Base-by-base conservation (phyloP, 2,329 filamentous ascomycete species). In the Pseudogymnoascus sp. region DNA sequence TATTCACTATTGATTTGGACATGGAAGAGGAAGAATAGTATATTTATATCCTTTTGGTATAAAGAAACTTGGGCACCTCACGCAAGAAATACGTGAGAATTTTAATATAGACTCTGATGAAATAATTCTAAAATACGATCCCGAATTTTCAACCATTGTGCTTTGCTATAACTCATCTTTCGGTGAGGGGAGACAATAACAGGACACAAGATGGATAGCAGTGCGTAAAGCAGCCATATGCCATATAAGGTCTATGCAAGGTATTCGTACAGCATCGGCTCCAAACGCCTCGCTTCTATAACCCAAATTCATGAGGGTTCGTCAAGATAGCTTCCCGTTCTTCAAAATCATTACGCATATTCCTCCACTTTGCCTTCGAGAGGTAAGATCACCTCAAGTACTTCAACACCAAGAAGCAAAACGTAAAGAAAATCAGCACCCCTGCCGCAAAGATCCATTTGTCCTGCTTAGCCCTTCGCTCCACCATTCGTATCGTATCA, bases 381-480 rank as follows among this genome's bases (percentile, higher is more conserved):
- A 14, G 49, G 16, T 14, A 12, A 1, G 1, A 28, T 52, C 30
- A 93, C 73, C 90, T 80, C 76, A 99, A 75, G 73, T 85, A 97
- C 76, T 92, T 89, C 72, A 99, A 73, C 62, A 96, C 92, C 66
- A 94, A 77, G 86, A 91, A 97, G 75, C 93, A 96, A 73, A 99
- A 99, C 38, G 84, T 72, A 70, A 97, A 90, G 75, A 99, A 99
- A 36, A 94, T 76, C 4, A 95, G 76, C 2, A 93, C 91, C 0
- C 94, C 92, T 0, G 80, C 89, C 82, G 89, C 90, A 74, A 99
- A 99, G 36, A 99, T 96, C 92, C 92, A 97, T 77, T 97, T 97
- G 74, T 99, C 94, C 79, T 97, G 90, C 74, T 86, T 89, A 60
- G 94, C 92, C 66, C 94, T 82, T 68, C 94, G 79, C 77, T 97